These are phyloP conservation scores for Tuber microsphaerosporum DNA, from an alignment of 495 filamentous ascomycete species.

Conservation along the genomic window DNA sequence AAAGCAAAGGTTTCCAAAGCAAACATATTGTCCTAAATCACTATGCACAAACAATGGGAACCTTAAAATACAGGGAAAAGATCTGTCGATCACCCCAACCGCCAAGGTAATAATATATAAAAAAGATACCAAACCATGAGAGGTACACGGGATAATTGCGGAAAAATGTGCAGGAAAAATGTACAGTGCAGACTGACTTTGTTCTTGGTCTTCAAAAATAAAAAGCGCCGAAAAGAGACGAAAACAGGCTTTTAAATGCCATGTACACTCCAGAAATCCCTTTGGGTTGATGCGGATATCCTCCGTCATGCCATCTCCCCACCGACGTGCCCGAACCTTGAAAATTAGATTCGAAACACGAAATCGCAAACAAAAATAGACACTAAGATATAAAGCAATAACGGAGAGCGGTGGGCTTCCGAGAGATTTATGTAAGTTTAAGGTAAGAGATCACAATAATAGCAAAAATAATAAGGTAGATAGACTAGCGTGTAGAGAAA, in stretches of 20 bases:
- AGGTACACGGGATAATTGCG: background rate
- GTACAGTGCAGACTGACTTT: background rate
- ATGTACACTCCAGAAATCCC: background rate
- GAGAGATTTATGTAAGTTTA: background rate
- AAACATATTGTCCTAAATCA: background rate
- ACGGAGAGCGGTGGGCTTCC: background rate
- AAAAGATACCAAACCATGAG: background rate
- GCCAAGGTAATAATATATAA: background rate
- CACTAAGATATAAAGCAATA: constrained; percentile 1
- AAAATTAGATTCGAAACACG: background rate
- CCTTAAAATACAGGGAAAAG: background rate
- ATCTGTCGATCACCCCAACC: background rate
- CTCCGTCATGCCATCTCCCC: background rate
- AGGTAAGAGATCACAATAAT: background rate
- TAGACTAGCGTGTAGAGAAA: background rate
- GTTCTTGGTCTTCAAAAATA: background rate
- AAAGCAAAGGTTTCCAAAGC: background rate
- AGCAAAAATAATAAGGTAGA: background rate
- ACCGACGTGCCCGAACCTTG: background rate
- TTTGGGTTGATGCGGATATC: background rate
- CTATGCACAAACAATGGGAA: background rate
- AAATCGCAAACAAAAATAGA: background rate
- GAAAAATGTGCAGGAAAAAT: background rate
- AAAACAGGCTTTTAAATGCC: background rate
- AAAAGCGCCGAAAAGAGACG: background rate